These are phyloP conservation scores for Ceriops zippeliana DNA, from an alignment of 345 rosid genomes.

Conservation along the genomic window DNA sequence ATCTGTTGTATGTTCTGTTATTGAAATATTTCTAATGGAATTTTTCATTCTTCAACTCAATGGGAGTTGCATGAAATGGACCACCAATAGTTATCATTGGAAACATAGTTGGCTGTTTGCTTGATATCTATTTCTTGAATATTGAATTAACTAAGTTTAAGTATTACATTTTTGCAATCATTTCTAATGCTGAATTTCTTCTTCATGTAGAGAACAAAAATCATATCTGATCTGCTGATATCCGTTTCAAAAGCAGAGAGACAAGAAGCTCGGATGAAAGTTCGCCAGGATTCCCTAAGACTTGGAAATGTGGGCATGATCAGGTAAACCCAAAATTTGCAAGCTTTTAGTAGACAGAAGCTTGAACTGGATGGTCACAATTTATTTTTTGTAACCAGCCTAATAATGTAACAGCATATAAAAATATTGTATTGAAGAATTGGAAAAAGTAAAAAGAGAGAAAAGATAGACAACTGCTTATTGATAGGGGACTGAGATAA, in stretches of 20 bases:
- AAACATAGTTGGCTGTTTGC: background rate
- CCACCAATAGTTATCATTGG: slow-evolving; percentile 5
- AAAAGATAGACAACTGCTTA: background rate
- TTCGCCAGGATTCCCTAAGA: slow-evolving; percentile 92
- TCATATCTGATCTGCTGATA: slow-evolving; percentile 88
- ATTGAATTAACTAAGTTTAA: background rate
- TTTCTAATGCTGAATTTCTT: slow-evolving; percentile 11
- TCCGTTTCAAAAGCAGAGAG: slow-evolving; percentile 96
- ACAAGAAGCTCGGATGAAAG: slow-evolving; percentile 95
- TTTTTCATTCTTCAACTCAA: background rate
- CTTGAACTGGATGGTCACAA: no score
- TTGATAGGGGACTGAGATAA: background rate
- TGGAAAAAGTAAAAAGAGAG: background rate
- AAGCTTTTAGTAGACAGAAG: no score
- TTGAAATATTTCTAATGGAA: background rate
- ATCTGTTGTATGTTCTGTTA: background rate
- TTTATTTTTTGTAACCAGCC: no score
- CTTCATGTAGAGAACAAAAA: slow-evolving; percentile 75
- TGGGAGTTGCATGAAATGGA: background rate
- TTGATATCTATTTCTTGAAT: background rate
- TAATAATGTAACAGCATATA: background rate
- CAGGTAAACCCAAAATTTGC: slow-evolving; percentile 46
- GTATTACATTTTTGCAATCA: background rate
- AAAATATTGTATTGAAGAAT: background rate
- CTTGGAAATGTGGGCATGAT: slow-evolving; percentile 96